Conservation (phyloP, 176 grass and related monocot genomes). For the Aegilops speltoides region DNA sequence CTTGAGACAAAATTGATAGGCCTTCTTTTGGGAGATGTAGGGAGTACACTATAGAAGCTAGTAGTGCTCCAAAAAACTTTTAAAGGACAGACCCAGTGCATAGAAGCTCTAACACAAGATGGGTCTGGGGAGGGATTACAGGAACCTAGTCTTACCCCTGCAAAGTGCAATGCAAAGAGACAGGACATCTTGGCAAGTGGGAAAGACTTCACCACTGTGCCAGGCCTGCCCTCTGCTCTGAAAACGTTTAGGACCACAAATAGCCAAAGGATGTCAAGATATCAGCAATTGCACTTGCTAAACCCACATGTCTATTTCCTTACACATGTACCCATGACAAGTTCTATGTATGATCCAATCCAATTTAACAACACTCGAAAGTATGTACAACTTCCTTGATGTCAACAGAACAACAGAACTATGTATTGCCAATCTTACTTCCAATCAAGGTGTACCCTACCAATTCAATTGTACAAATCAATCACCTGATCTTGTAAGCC, state of each 20-base stretch:
- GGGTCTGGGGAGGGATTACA: too few relatives aligned
- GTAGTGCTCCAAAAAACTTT: neutral
- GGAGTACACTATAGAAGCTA: neutral
- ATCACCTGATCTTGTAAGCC: slow-evolving; percentile 78
- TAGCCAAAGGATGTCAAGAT: neutral
- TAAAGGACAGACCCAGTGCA: too few relatives aligned
- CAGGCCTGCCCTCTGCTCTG: neutral
- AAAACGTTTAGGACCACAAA: neutral
- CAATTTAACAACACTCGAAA: neutral
- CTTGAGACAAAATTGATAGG: too few relatives aligned
- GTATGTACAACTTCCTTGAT: slow-evolving; percentile 11
- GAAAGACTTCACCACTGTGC: too few relatives aligned
- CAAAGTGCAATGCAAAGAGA: too few relatives aligned
- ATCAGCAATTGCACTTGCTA: neutral
- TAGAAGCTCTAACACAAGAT: too few relatives aligned
- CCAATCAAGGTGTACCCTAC: slow-evolving; percentile 16
- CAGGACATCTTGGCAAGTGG: too few relatives aligned
- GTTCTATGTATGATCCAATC: neutral
- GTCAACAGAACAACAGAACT: slow-evolving; percentile 5
- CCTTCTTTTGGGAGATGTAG: too few relatives aligned
- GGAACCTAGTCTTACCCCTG: too few relatives aligned
- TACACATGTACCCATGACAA: neutral
- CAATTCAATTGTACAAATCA: slow-evolving; percentile 12
- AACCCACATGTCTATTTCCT: neutral
- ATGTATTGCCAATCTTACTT: slow-evolving; percentile 23